Percentiles rank a stretch among this genome's conserved stretches.
Evolutionary conservation across 1,139 yeast species (phyloP).

Genomic region (Kodamaea ohmeri): DNA sequence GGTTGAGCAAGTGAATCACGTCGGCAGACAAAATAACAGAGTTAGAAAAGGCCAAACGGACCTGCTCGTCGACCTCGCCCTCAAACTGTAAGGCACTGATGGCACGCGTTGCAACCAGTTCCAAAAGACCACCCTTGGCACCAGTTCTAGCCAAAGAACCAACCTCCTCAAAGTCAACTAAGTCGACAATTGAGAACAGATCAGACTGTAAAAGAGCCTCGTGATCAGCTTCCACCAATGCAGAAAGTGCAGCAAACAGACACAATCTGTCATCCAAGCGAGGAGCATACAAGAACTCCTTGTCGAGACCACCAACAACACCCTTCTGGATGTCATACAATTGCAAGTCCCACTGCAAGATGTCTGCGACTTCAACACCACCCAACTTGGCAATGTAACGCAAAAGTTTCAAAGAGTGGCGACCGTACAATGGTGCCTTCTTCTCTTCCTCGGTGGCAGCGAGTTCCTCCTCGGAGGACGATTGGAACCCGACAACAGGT

Average conservation of each 20-base stretch:
- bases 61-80: slow-evolving; percentile 22
- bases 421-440: slow-evolving; percentile 57
- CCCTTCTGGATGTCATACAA: slow-evolving; percentile 65
- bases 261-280: slow-evolving; percentile 67
- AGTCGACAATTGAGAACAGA: slow-evolving; percentile 48
- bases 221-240: slow-evolving; percentile 43
- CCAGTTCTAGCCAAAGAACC: slow-evolving; percentile 61
- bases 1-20: slow-evolving; percentile 63
- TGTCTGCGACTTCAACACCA: slow-evolving; percentile 45
- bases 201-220: slow-evolving; percentile 24
- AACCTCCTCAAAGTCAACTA: slow-evolving; percentile 63
- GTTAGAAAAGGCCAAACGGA: slow-evolving; percentile 46
- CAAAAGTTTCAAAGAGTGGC: slow-evolving; percentile 53
- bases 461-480: slow-evolving; percentile 26
- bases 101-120: slow-evolving; percentile 42
- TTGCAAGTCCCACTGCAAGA: slow-evolving; percentile 60
- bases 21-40: slow-evolving; percentile 63
- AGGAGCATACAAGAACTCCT: slow-evolving; percentile 64
- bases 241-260: slow-evolving; percentile 55
- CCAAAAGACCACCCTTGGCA: slow-evolving; percentile 53
- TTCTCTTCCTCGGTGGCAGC: slow-evolving; percentile 57
- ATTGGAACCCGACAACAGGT: slow-evolving; percentile 54
- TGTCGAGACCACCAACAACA: slow-evolving; percentile 55
- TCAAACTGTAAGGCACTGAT: slow-evolving; percentile 24
- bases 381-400: slow-evolving; percentile 55